Base-by-base conservation (phyloP, 768 basidiomycete species). In the Russula compacta region DNA sequence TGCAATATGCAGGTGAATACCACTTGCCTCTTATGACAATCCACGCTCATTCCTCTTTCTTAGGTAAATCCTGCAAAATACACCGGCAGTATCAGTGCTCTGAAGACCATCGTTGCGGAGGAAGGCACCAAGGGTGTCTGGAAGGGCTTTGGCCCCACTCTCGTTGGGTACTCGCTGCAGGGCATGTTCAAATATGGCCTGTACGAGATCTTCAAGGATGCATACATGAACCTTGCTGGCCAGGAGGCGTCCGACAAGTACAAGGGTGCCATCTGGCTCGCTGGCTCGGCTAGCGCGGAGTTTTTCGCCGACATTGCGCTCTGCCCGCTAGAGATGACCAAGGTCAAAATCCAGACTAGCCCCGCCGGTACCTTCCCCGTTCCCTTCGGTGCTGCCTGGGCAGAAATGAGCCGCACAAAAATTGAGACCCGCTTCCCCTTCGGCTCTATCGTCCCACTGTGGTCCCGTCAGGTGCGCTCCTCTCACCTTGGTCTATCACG, bases 111-210 rank as follows among this genome's bases (percentile, higher is more conserved):
- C 70, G 56, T 88, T 58, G 82, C 81, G 44, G 90, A 92, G 73
- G 89, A 95, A 75, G 90, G 94, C 69, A 74, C 84, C 62, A 83
- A 74, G 42, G 95, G 92, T 74, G 83, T 97, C 74, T 89, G 93
- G 85, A 98, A 95, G 75, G 95, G 95, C 69, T 78, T 97, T 71
- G 90, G 90, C 40, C 95, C 95, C 56, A 98, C 95, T 61, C 79
- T 93, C 64, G 79, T 95, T 75, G 93, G 95, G 65, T 95, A 95
- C 79, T 91, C 92, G 9, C 81, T 93, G 69, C 95, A 97, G 78
- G 95, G 95, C 72, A 86, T 94, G 83, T 93, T 95, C 87, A 98
- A 98, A 77, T 97, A 92, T 74, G 95, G 95, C 78, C 89, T 95
- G 73, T 97, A 97, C 74, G 94, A 98, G 77, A 73, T 89, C 71